Conservation (phyloP, 108 stramenopile genomes). For the Parietichytrium sp. region DNA sequence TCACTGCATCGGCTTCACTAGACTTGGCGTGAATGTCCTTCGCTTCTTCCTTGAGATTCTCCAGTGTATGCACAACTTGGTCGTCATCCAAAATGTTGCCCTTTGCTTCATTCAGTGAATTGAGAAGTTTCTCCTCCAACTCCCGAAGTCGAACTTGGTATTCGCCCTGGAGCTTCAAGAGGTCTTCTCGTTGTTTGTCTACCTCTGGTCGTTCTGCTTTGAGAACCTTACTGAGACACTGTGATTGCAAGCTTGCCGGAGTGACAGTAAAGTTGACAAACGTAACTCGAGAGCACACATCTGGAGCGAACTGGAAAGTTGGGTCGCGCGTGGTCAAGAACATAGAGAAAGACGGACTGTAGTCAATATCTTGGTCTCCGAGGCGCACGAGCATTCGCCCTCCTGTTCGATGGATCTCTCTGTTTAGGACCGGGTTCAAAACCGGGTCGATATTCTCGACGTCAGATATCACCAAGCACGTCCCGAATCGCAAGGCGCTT, state of each 20-base stretch:
- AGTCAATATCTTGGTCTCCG: conserved; percentile 96
- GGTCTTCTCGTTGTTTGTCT: conserved; percentile 73
- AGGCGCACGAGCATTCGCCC: conserved; percentile 88
- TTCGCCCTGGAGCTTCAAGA: conserved; percentile 86
- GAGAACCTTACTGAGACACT: conserved; percentile 80
- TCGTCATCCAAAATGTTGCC: conserved; percentile 97
- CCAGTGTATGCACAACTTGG: conserved; percentile 87
- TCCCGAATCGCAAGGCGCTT: conserved; percentile 94
- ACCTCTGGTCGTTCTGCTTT: conserved; percentile 87
- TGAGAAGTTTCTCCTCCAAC: conserved; percentile 91
- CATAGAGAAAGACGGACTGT: conserved; percentile 88
- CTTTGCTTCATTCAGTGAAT: conserved; percentile 84
- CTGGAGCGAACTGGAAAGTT: conserved; percentile 72
- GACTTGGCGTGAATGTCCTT: conserved; percentile 87
- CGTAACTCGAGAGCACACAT: conserved; percentile 92
- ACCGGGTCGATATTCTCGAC: conserved; percentile 88
- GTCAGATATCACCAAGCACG: conserved; percentile 88
- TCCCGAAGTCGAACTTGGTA: conserved; percentile 88
- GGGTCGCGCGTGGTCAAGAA: conserved; percentile 88
- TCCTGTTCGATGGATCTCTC: conserved; percentile 87
- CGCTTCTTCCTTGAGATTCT: conserved; percentile 88
- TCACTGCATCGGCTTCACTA: conserved; percentile 77
- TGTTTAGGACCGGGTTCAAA: conserved; percentile 91
- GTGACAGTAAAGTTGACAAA: conserved; percentile 94
- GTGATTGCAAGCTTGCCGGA: conserved; percentile 84